Evolutionary conservation across 2,329 filamentous ascomycete species (phyloP).

Genomic region (Ascochyta rabiei): DNA sequence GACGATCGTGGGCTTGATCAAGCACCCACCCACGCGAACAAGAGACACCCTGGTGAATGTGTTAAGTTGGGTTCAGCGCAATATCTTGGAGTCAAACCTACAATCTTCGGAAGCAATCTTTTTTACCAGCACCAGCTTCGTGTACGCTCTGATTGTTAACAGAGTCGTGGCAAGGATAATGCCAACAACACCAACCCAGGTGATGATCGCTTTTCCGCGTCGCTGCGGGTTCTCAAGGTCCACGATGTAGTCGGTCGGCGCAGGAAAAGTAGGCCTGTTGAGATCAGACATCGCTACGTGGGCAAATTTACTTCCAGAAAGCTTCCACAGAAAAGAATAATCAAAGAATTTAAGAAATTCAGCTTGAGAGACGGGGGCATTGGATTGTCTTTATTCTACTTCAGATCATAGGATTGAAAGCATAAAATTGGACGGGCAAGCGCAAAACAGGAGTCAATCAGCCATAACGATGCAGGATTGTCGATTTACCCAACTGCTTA

Average conservation of each 20-base stretch:
- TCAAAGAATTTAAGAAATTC: no score
- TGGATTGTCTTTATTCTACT: no score
- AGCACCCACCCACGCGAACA: constrained; percentile 16
- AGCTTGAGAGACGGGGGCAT: no score
- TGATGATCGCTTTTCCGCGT: constrained; percentile 20
- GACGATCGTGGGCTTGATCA: neutral
- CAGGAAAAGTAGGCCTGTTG: constrained; percentile 5
- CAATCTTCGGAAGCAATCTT: constrained; percentile 32
- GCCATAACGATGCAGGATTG: no score
- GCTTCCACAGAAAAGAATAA: no score
- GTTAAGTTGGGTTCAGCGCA: neutral
- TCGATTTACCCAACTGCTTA: no score
- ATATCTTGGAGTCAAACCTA: constrained; percentile 6
- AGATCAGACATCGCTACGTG: no score
- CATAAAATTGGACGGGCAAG: no score
- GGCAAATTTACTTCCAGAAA: no score
- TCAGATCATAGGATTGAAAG: no score
- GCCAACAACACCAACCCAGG: constrained; percentile 24
- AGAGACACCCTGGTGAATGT: constrained; percentile 9
- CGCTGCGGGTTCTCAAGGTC: constrained; percentile 33
- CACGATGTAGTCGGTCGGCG: constrained; percentile 29
- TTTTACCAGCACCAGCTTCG: constrained; percentile 25
- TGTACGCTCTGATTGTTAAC: constrained; percentile 30
- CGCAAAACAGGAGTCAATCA: no score
- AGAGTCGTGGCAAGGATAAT: constrained; percentile 21